Percentiles rank a stretch among this genome's conserved stretches.
Evolutionary conservation across 768 basidiomycete genomes (phyloP).

Genomic region (Galerina sulciceps): DNA sequence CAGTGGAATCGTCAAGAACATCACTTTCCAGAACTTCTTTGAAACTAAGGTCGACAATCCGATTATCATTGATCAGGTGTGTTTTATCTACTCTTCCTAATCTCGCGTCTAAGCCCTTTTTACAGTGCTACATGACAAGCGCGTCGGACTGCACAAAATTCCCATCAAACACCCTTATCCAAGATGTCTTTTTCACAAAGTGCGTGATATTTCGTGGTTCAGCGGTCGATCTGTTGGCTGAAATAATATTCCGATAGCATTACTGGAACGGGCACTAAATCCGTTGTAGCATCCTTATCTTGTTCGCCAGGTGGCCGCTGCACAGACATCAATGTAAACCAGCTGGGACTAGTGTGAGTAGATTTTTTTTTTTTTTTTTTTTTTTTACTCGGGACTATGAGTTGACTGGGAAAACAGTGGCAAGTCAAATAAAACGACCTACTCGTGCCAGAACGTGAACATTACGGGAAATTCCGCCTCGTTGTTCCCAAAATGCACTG

Average conservation of each 20-base stretch:
- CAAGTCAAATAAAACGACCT: conserved; percentile 47
- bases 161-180: conserved; percentile 58
- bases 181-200: conserved; percentile 61
- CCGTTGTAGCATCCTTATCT: conserved; percentile 54
- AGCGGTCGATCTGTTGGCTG: background rate
- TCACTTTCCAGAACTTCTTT: conserved; percentile 54
- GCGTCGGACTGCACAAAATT: conserved; percentile 52
- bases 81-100: background rate
- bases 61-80: conserved; percentile 44
- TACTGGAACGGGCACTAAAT: conserved; percentile 58
- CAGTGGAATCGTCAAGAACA: conserved; percentile 58
- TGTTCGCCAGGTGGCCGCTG: conserved; percentile 63
- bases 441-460: conserved; percentile 58
- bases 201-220: conserved; percentile 19
- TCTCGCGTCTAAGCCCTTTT: background rate
- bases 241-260: conserved; percentile 39
- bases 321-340: conserved; percentile 50
- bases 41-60: conserved; percentile 63
- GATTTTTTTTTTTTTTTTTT: background rate
- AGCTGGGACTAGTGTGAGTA: conserved; percentile 48
- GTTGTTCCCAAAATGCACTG: conserved; percentile 44
- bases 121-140: conserved; percentile 52
- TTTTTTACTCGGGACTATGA: background rate
- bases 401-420: conserved; percentile 26
- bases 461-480: conserved; percentile 46